Percentiles rank a stretch among this genome's conserved stretches.
These are phyloP conservation scores for Xanthoparmelia taractica DNA, from an alignment of 495 filamentous ascomycete genomes.

Conservation along the genomic window DNA sequence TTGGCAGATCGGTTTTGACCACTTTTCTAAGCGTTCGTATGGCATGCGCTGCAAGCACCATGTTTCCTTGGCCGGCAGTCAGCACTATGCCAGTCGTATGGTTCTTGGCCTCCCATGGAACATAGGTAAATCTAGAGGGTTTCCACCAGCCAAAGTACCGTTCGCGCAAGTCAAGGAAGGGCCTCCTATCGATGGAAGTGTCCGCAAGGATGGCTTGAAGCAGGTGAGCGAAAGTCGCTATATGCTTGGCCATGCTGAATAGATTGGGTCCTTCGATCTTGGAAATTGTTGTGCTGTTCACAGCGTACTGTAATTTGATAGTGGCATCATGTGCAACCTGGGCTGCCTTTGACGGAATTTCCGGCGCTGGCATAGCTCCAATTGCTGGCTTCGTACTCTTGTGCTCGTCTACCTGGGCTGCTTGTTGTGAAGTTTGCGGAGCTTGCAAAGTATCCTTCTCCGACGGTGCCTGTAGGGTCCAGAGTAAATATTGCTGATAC, in stretches of 20 bases:
- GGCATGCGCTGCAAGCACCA: conserved; percentile 16
- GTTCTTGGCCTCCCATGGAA: neutral
- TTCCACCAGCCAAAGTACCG: conserved; percentile 9
- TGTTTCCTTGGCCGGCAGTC: conserved; percentile 9
- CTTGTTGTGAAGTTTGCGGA: neutral
- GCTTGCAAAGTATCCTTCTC: neutral
- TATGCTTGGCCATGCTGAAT: conserved; percentile 7
- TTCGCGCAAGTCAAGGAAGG: neutral
- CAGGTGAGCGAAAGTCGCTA: neutral
- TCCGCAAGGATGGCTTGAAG: neutral
- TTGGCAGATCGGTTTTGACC: conserved; percentile 31
- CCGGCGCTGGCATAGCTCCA: neutral
- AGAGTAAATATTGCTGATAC: neutral
- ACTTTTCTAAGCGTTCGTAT: conserved; percentile 31
- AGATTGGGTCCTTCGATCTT: conserved; percentile 4
- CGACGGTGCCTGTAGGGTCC: neutral
- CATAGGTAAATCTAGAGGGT: neutral
- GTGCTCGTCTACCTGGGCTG: neutral
- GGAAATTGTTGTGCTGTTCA: neutral
- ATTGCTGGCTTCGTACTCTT: neutral
- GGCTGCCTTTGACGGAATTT: neutral
- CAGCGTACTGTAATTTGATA: neutral
- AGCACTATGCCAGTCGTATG: conserved; percentile 13
- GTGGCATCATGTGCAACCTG: neutral
- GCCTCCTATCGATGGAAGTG: conserved; percentile 3